phyloP scores from a whole-genome alignment of 257 asterid genomes.

The Solanum piurae region DNA sequence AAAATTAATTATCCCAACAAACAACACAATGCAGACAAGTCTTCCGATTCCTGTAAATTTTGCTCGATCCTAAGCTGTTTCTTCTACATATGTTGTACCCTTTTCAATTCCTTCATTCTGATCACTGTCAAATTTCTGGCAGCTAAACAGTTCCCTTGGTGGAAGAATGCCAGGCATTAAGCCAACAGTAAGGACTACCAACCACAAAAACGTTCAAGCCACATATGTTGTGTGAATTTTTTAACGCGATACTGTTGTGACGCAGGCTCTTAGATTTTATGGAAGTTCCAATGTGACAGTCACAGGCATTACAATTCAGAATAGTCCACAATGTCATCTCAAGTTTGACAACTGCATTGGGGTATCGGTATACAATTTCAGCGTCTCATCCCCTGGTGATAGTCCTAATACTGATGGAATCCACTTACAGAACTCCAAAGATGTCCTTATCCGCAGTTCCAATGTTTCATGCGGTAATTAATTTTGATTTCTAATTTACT shows the following conservation, averaged over 20 bases:
- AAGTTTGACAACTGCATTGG: constrained; percentile 76
- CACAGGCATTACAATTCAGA: constrained; percentile 62
- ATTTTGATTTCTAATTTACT: background rate
- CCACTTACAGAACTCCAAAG: constrained; percentile 78
- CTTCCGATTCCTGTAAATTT: constrained; percentile 44
- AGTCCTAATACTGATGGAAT: constrained; percentile 94
- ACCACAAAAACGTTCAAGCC: background rate
- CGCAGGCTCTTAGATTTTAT: constrained; percentile 72
- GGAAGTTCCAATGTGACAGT: constrained; percentile 76
- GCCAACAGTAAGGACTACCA: constrained; percentile 59
- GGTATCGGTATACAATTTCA: constrained; percentile 58
- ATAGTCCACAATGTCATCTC: constrained; percentile 80
- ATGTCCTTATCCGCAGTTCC: constrained; percentile 53
- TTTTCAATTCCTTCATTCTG: background rate
- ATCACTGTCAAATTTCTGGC: constrained; percentile 7
- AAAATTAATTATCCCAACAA: constrained; percentile 43
- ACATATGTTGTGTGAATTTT: background rate
- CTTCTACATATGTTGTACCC: background rate
- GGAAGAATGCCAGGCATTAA: constrained; percentile 58
- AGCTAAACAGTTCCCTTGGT: constrained; percentile 35
- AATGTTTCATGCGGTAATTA: constrained; percentile 65
- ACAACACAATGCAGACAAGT: constrained; percentile 22
- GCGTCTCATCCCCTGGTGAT: constrained; percentile 61
- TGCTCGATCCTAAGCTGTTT: background rate
- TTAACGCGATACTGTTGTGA: background rate